phyloP scores from a whole-genome alignment of 305 asterid genomes.

The Rubia peregrina region DNA sequence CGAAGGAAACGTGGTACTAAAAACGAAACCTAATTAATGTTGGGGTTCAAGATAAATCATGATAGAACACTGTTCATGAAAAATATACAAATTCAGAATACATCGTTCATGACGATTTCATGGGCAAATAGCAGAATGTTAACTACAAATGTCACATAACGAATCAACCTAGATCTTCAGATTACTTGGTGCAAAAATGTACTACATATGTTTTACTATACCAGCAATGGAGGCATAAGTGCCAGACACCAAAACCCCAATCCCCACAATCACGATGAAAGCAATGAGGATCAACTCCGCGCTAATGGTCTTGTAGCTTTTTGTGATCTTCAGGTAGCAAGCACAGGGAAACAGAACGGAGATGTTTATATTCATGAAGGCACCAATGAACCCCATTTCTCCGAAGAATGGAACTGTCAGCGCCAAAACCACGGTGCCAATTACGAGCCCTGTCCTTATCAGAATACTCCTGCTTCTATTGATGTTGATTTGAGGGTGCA shows the following conservation, averaged over 20 bases:
- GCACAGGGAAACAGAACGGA: background rate
- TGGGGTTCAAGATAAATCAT: no score
- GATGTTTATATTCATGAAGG: background rate
- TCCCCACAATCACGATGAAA: background rate
- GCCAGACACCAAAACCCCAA: background rate
- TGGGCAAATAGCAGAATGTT: no score
- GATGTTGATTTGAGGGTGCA: background rate
- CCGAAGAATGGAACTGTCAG: background rate
- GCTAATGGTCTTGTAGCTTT: background rate
- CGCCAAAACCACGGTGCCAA: background rate
- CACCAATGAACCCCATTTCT: background rate
- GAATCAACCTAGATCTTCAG: no score
- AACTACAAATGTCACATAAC: no score
- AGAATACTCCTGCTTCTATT: background rate
- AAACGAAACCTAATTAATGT: no score
- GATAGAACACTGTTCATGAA: no score
- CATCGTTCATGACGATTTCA: no score
- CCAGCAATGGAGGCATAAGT: background rate
- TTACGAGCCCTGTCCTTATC: background rate
- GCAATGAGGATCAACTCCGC: background rate
- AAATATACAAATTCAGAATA: no score
- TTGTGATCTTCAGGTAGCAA: background rate
- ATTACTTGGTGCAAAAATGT: no score
- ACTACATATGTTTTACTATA: background rate
- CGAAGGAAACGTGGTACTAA: no score